Evolutionary conservation across 805 yeast species (phyloP).

Genomic region (Cyberlindnera veronae): DNA sequence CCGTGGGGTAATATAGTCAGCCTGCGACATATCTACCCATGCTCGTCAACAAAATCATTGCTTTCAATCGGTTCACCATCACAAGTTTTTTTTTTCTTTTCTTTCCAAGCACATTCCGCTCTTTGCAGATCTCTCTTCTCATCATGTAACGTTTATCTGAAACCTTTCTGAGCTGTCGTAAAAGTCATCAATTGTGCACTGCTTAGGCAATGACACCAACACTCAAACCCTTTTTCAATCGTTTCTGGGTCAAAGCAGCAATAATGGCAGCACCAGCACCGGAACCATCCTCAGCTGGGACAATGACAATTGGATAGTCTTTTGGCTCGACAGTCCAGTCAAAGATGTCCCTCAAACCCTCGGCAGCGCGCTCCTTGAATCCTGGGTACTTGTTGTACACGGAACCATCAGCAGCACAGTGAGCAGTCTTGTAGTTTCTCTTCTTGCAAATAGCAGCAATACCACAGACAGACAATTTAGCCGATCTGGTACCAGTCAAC

Average conservation of each 20-base stretch:
- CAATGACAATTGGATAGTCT: constrained; percentile 75
- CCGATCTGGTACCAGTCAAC: constrained; percentile 86
- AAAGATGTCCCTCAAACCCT: constrained; percentile 83
- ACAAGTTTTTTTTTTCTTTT: too few relatives aligned
- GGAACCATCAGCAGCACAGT: constrained; percentile 97
- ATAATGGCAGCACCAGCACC: constrained; percentile 99
- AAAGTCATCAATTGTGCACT: constrained; percentile 3
- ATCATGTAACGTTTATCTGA: not conserved
- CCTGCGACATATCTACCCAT: too few relatives aligned
- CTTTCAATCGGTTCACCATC: too few relatives aligned
- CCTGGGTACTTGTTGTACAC: constrained; percentile 92
- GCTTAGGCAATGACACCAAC: constrained; percentile 44
- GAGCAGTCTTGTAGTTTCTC: constrained; percentile 71
- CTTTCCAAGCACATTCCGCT: too few relatives aligned
- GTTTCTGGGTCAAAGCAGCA: constrained; percentile 87
- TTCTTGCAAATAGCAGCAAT: constrained; percentile 90
- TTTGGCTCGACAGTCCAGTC: constrained; percentile 58
- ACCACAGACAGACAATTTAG: constrained; percentile 91
- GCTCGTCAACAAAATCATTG: too few relatives aligned
- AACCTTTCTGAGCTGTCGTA: not conserved
- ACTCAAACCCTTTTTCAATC: constrained; percentile 67
- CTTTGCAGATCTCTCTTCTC: too few relatives aligned
- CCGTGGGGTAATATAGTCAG: too few relatives aligned
- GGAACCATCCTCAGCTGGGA: constrained; percentile 95
- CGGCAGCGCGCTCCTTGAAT: constrained; percentile 85